Evolutionary conservation across 305 asterid species (phyloP).

Genomic region (Fraxinus latifolia): DNA sequence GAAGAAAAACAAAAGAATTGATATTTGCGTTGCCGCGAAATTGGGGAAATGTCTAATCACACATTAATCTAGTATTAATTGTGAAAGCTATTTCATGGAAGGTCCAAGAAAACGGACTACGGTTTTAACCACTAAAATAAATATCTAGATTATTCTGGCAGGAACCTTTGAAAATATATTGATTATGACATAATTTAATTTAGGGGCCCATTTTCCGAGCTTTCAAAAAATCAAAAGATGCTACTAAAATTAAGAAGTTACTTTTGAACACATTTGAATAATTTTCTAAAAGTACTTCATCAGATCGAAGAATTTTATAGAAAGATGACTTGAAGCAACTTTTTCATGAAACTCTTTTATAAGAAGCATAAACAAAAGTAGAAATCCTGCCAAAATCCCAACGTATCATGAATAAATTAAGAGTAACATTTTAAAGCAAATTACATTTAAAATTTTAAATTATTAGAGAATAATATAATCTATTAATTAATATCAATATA

Average conservation of each 20-base stretch:
- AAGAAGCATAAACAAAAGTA: no score
- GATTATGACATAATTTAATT: not conserved
- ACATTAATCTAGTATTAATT: not conserved
- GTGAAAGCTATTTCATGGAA: not conserved
- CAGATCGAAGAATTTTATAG: no score
- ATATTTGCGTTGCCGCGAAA: not conserved
- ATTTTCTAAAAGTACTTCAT: not conserved
- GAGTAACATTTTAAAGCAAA: not conserved
- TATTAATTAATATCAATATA: not conserved
- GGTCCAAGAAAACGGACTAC: not conserved
- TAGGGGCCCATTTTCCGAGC: not conserved
- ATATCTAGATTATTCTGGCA: not conserved
- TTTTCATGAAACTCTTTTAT: not conserved
- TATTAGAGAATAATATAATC: not conserved
- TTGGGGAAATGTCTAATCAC: not conserved
- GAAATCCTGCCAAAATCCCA: not conserved
- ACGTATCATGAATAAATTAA: no score
- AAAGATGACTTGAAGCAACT: no score
- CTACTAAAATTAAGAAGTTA: not conserved
- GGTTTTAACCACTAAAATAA: not conserved
- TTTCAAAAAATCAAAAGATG: not conserved
- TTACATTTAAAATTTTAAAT: not conserved
- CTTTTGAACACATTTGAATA: not conserved
- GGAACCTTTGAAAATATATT: not conserved
- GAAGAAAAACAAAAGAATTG: not conserved